A percentile compares a stretch with the other conserved stretches of the same genome.
Evolutionary conservation across 2,329 filamentous ascomycete species (phyloP).

Genomic region (Fusarium sp.): DNA sequence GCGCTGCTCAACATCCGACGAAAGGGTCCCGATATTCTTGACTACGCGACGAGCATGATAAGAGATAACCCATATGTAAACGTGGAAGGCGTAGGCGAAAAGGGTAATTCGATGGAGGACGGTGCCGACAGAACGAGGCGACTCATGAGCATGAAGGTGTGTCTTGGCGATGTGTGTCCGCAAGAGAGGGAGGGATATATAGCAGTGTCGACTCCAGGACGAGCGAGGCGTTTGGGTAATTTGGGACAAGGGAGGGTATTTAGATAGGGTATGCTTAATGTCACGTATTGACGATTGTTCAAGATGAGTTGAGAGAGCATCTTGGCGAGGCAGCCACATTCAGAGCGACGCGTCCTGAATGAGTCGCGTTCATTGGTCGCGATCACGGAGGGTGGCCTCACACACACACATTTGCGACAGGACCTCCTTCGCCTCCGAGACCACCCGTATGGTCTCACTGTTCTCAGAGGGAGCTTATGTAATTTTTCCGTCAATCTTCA

Average conservation of each 20-base stretch:
- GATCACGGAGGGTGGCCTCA: background rate
- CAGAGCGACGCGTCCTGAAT: background rate
- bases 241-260: background rate
- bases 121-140: constrained; percentile 10
- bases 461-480: background rate
- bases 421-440: background rate
- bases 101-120: constrained; percentile 8
- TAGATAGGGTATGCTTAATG: background rate
- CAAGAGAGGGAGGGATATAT: constrained; percentile 13
- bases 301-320: background rate
- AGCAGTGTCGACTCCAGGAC: constrained; percentile 7
- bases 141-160: constrained; percentile 8
- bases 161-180: constrained; percentile 9
- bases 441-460: background rate
- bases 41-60: constrained; percentile 8
- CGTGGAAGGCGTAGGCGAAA: background rate
- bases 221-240: background rate
- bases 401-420: background rate
- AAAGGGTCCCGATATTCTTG: constrained; percentile 9
- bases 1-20: constrained; percentile 6
- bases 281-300: background rate
- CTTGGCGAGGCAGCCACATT: background rate
- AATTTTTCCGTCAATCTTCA: background rate
- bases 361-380: background rate
- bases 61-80: constrained; percentile 15